phyloP scores from a whole-genome alignment of 441 rosid genomes.

The Pelargonium fulgidum region DNA sequence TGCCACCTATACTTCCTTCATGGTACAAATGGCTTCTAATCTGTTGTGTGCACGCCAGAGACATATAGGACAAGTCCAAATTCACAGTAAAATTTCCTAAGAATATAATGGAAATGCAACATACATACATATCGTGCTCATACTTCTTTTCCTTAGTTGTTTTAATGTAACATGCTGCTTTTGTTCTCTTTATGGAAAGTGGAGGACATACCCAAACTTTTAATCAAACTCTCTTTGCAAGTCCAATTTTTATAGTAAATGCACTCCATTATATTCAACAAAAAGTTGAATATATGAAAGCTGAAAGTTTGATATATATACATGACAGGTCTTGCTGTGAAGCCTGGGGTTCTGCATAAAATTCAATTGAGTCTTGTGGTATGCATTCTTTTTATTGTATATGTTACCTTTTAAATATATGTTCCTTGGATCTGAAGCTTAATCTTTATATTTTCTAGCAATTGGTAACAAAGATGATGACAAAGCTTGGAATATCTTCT shows the following conservation, averaged over 20 bases:
- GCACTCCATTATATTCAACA: neutral
- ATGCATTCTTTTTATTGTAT: constrained; percentile 20
- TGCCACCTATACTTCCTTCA: neutral
- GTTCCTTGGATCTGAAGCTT: constrained; percentile 26
- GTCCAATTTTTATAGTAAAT: neutral
- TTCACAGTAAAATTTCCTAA: too few relatives aligned
- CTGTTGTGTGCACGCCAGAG: too few relatives aligned
- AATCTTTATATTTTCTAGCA: constrained; percentile 34
- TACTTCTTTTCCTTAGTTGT: too few relatives aligned
- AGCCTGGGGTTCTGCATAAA: constrained; percentile 66
- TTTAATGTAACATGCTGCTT: too few relatives aligned
- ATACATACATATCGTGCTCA: neutral
- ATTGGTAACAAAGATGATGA: constrained; percentile 47
- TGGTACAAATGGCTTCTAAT: neutral
- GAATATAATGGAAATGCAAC: neutral
- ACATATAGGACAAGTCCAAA: too few relatives aligned
- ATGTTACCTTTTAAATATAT: constrained; percentile 11
- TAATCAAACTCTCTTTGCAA: neutral
- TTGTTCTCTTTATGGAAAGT: too few relatives aligned
- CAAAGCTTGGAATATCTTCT: constrained; percentile 49
- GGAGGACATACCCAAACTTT: neutral
- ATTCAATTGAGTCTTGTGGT: constrained; percentile 51
- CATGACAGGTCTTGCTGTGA: constrained; percentile 69
- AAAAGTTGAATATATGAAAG: neutral
- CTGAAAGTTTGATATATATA: constrained; percentile 17